A percentile compares a stretch with the other conserved stretches of the same genome.
Conservation (phyloP, 1,284 basidiomycete genomes). For the Heterobasidion parviporum region DNA sequence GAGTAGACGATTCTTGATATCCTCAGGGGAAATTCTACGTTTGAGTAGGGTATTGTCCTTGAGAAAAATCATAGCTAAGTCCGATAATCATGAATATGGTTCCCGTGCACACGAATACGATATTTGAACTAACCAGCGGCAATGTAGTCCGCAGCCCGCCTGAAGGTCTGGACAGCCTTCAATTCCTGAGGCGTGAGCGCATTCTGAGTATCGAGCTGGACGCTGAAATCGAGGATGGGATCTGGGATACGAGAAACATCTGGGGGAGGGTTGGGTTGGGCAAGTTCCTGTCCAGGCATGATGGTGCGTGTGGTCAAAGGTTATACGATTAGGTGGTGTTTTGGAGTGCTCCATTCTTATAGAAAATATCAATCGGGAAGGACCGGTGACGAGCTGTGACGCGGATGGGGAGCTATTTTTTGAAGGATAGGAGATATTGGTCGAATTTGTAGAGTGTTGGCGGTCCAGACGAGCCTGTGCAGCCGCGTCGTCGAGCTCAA, state of each 20-base stretch:
- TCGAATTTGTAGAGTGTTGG: no score
- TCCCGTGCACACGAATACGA: constrained; percentile 1
- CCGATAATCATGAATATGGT: constrained; percentile 1
- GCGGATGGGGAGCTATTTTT: no score
- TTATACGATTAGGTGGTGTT: no score
- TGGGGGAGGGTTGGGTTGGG: constrained; percentile 51
- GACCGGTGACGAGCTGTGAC: no score
- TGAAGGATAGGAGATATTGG: no score
- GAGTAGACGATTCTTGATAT: constrained; percentile 76
- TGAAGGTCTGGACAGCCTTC: constrained; percentile 41
- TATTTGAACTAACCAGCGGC: constrained; percentile 39
- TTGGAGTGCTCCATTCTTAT: no score
- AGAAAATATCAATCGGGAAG: no score
- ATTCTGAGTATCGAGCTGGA: constrained; percentile 32
- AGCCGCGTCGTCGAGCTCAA: no score
- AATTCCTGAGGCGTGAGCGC: constrained; percentile 43
- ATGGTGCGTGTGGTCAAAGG: constrained; percentile 1
- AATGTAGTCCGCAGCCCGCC: constrained; percentile 56
- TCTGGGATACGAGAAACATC: constrained; percentile 54
- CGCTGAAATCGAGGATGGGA: constrained; percentile 34
- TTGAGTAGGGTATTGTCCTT: constrained; percentile 66
- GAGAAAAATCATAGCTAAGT: constrained; percentile 73
- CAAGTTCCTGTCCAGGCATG: constrained; percentile 53
- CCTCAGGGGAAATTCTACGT: constrained; percentile 45
- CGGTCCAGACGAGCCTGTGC: no score